Evolutionary conservation across 2,329 filamentous ascomycete species (phyloP).

Genomic region (Aspergillus versicolor): DNA sequence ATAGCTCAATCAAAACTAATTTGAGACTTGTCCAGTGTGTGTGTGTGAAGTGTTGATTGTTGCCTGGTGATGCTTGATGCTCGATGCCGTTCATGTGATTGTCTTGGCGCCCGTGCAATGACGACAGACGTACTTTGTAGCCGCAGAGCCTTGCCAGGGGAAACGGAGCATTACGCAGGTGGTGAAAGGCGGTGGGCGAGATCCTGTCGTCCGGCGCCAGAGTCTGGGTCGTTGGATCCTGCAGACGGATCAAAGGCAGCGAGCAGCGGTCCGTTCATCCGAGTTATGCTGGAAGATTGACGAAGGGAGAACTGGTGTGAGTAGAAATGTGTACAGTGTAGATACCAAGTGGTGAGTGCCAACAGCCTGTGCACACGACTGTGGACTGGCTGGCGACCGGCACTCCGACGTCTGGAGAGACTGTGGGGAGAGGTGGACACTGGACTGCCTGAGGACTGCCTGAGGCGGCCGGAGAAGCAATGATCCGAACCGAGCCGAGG

Average conservation of each 20-base stretch:
- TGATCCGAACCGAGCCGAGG: constrained; percentile 29
- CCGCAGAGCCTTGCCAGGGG: background rate
- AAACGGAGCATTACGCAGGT: background rate
- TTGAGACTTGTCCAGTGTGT: background rate
- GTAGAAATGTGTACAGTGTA: too few species aligned
- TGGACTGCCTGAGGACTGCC: background rate
- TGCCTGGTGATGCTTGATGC: too few species aligned
- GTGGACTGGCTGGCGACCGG: background rate
- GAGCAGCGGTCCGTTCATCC: constrained; percentile 18
- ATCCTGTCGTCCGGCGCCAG: constrained; percentile 7
- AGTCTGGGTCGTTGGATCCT: background rate
- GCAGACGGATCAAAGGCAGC: constrained; percentile 1
- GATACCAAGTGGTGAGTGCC: too few species aligned
- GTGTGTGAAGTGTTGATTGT: too few species aligned
- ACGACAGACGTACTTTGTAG: background rate
- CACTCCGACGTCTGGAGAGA: background rate
- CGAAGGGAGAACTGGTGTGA: too few species aligned
- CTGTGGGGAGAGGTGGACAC: background rate
- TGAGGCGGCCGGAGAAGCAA: background rate
- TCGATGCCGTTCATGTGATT: constrained; percentile 5
- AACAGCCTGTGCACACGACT: background rate
- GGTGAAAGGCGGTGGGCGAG: background rate
- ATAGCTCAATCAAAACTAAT: background rate
- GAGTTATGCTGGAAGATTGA: background rate
- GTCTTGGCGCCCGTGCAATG: background rate